Evolutionary conservation across 2,329 filamentous ascomycete species (phyloP).

Genomic region (Grosmannia clavigera): DNA sequence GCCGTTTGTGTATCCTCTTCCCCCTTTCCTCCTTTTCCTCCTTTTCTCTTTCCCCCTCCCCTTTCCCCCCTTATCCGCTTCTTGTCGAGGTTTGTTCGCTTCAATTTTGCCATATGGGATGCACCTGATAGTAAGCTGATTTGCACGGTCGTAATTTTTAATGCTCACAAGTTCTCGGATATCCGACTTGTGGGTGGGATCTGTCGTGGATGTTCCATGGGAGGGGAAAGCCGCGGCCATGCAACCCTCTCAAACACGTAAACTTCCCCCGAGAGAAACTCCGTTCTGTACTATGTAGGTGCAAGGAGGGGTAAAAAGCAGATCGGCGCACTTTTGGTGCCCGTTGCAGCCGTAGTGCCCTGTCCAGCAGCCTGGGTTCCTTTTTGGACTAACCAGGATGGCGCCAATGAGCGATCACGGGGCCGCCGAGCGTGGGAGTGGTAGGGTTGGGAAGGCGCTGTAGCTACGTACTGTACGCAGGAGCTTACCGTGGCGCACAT

Average conservation of each 20-base stretch:
- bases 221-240: background rate
- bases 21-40: background rate
- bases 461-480: too few species aligned
- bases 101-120: background rate
- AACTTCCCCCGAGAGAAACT: slow-evolving; percentile 2
- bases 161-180: background rate
- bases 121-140: background rate
- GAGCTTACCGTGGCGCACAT: background rate
- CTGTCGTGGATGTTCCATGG: background rate
- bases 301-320: background rate
- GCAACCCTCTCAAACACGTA: background rate
- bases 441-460: too few species aligned
- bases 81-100: too few species aligned
- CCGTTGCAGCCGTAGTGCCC: background rate
- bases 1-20: background rate
- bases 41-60: background rate
- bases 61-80: background rate
- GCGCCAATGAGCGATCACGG: background rate
- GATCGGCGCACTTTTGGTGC: background rate
- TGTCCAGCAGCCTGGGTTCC: background rate
- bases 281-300: background rate
- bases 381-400: background rate
- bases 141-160: background rate
- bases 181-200: background rate
- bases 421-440: background rate